These are phyloP conservation scores for Zoysia matrella DNA, from an alignment of 202 grass and related monocot genomes.

Conservation along the genomic window DNA sequence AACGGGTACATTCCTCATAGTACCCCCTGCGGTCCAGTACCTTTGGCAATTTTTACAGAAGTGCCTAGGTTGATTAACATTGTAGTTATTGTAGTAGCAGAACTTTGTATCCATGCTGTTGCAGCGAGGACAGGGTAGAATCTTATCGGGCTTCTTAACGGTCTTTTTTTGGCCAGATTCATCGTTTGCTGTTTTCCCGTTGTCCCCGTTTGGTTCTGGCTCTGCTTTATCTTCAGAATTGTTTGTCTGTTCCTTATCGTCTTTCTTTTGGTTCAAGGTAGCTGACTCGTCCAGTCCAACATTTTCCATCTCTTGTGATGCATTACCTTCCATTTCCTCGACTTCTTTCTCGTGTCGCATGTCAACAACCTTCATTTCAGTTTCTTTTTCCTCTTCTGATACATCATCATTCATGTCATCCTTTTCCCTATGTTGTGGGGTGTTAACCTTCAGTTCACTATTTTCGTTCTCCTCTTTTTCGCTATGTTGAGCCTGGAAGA, in stretches of 20 bases:
- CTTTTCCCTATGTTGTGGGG: no score
- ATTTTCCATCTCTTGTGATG: constrained; percentile 24
- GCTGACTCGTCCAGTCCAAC: constrained; percentile 9
- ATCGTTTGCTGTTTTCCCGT: constrained; percentile 46
- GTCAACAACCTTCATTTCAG: constrained; percentile 31
- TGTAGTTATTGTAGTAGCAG: constrained; percentile 99
- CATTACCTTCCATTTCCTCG: constrained; percentile 42
- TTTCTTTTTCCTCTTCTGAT: constrained; percentile 31
- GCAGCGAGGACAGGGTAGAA: constrained; percentile 89
- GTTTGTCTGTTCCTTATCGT: constrained; percentile 20
- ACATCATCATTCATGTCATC: not conserved
- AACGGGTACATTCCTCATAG: not conserved
- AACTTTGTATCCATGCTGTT: constrained; percentile 99
- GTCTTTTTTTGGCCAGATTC: constrained; percentile 61
- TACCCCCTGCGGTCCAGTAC: constrained; percentile 74
- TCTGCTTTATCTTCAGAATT: constrained; percentile 45
- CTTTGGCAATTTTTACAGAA: constrained; percentile 66
- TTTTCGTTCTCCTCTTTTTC: no score
- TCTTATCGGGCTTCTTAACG: constrained; percentile 93
- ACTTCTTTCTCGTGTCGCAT: constrained; percentile 29
- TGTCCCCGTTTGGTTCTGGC: constrained; percentile 46
- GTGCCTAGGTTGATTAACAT: constrained; percentile 94
- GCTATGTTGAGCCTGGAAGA: no score
- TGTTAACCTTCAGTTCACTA: no score
- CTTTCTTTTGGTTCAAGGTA: constrained; percentile 29